A percentile compares a stretch with the other conserved stretches of the same genome.
Conservation (phyloP, 2,329 filamentous ascomycete genomes). For the Penicillium sclerotigenum region DNA sequence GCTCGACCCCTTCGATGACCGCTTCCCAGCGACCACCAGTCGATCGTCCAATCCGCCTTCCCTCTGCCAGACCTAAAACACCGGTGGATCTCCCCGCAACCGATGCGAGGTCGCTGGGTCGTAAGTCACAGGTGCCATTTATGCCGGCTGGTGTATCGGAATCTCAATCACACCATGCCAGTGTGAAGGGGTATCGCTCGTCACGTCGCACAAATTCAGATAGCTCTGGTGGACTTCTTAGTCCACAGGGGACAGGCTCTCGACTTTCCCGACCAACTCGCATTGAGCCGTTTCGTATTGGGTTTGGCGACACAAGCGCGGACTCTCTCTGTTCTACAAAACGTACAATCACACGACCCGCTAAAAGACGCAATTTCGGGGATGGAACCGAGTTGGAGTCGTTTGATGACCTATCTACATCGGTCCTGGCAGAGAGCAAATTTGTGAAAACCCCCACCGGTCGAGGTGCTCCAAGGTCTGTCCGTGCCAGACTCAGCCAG, state of each 20-base stretch:
- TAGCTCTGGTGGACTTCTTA: slow-evolving; percentile 52
- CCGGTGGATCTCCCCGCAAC: slow-evolving; percentile 59
- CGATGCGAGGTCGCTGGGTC: slow-evolving; percentile 43
- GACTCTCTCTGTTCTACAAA: slow-evolving; percentile 56
- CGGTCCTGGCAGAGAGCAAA: slow-evolving; percentile 72
- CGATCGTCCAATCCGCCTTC: slow-evolving; percentile 35
- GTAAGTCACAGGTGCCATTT: slow-evolving; percentile 69
- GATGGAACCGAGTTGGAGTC: slow-evolving; percentile 88
- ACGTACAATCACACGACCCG: slow-evolving; percentile 71
- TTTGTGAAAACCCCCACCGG: slow-evolving; percentile 76
- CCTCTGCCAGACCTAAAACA: slow-evolving; percentile 59
- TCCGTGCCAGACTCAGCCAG: slow-evolving; percentile 51
- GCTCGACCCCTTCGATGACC: slow-evolving; percentile 30
- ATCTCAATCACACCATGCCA: slow-evolving; percentile 73
- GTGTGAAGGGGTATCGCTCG: slow-evolving; percentile 65
- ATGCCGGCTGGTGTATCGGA: slow-evolving; percentile 72
- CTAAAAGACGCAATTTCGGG: slow-evolving; percentile 71
- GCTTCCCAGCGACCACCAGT: slow-evolving; percentile 38
- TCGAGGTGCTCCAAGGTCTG: slow-evolving; percentile 63
- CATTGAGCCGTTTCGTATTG: slow-evolving; percentile 49
- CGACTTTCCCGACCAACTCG: slow-evolving; percentile 42
- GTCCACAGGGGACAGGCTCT: slow-evolving; percentile 40
- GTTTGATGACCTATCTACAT: slow-evolving; percentile 94
- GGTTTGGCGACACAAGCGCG: slow-evolving; percentile 48
- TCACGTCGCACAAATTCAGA: slow-evolving; percentile 84